phyloP scores from a whole-genome alignment of 495 filamentous ascomycete genomes.

The Xylaria palmicola region DNA sequence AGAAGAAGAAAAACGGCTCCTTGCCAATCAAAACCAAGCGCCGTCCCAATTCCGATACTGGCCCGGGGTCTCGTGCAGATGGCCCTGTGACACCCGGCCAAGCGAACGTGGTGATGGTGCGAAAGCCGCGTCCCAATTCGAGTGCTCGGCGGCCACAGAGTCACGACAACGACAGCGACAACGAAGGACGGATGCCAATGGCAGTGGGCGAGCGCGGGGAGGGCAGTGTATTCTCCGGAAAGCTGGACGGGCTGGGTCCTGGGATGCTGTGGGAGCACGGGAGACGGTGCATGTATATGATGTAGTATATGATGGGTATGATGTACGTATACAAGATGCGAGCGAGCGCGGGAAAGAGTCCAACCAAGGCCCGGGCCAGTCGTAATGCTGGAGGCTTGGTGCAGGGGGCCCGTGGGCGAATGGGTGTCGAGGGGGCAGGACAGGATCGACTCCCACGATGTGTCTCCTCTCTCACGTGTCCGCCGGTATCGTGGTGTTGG shows the following conservation, averaged over 20 bases:
- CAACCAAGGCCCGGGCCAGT: background rate
- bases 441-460: conserved; percentile 2
- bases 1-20: conserved; percentile 15
- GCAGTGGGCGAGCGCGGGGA: background rate
- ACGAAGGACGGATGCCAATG: conserved; percentile 11
- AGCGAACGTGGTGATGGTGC: conserved; percentile 14
- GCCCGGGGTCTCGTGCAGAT: conserved; percentile 24
- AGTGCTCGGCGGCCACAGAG: conserved; percentile 9
- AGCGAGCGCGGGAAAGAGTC: conserved; percentile 8
- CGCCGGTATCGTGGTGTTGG: background rate
- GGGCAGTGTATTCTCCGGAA: conserved; percentile 4
- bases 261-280: background rate
- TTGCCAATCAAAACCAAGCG: conserved; percentile 29
- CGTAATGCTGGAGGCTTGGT: conserved; percentile 11
- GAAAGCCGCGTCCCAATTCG: conserved; percentile 11
- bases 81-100: conserved; percentile 20
- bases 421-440: background rate
- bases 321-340: background rate
- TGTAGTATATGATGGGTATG: too few relatives aligned
- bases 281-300: conserved; percentile 10
- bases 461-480: conserved; percentile 1
- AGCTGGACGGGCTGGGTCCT: background rate
- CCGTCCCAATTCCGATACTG: conserved; percentile 28
- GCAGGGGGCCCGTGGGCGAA: conserved; percentile 8
- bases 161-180: too few relatives aligned